A percentile compares a stretch with the other conserved stretches of the same genome.
phyloP scores from a whole-genome alignment of 1,284 basidiomycete species.

The Trichosporon sp. region DNA sequence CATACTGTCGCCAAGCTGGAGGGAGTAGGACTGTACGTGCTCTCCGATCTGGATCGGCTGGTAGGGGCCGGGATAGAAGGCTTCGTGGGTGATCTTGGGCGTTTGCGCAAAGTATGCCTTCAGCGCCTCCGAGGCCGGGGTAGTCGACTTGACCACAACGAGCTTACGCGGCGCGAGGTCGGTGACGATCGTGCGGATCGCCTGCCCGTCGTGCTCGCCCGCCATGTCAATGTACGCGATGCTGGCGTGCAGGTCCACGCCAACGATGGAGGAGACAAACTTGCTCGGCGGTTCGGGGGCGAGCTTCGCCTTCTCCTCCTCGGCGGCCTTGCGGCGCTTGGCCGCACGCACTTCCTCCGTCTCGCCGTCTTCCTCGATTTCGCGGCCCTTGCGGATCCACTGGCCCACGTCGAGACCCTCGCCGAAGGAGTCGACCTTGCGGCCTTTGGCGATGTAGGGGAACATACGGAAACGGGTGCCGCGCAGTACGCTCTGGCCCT shows the following conservation, averaged over 20 bases:
- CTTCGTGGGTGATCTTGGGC: conserved; percentile 84
- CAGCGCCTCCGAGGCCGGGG: conserved; percentile 68
- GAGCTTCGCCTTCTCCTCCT: conserved; percentile 67
- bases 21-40: conserved; percentile 90
- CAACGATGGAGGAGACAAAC: conserved; percentile 73
- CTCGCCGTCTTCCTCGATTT: conserved; percentile 82
- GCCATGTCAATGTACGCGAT: conserved; percentile 93
- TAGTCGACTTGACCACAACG: conserved; percentile 82
- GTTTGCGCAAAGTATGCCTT: conserved; percentile 78
- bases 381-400: conserved; percentile 86
- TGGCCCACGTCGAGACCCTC: conserved; percentile 91
- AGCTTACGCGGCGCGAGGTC: conserved; percentile 95
- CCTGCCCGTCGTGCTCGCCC: conserved; percentile 92
- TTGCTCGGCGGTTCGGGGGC: conserved; percentile 87
- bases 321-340: conserved; percentile 68
- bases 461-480: conserved; percentile 84
- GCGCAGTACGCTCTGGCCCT: conserved; percentile 78
- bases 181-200: conserved; percentile 93
- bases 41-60: conserved; percentile 88
- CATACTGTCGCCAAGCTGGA: conserved; percentile 88
- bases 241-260: conserved; percentile 78
- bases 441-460: conserved; percentile 89
- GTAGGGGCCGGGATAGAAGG: conserved; percentile 73
- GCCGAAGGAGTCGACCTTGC: conserved; percentile 91
- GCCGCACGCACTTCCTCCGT: conserved; percentile 76